Conservation (phyloP, 768 basidiomycete genomes). For the Lactarius indigo region DNA sequence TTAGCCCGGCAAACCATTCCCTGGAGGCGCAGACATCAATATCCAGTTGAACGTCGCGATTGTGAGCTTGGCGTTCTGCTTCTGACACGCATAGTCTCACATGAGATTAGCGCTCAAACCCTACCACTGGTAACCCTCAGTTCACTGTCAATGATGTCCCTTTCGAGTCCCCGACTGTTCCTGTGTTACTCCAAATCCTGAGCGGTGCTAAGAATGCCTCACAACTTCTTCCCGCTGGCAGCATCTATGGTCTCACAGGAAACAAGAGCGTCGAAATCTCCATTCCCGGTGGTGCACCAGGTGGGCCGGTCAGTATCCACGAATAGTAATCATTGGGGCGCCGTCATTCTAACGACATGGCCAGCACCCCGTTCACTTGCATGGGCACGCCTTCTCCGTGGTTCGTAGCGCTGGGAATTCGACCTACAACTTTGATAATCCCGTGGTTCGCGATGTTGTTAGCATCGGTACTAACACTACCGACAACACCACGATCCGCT, state of each 20-base stretch:
- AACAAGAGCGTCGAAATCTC: not conserved
- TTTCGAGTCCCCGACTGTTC: not conserved
- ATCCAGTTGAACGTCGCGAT: not conserved
- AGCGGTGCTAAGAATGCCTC: not conserved
- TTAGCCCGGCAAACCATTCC: not conserved
- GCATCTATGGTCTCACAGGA: not conserved
- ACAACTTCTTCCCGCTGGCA: not conserved
- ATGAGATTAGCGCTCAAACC: not conserved
- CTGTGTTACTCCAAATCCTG: not conserved
- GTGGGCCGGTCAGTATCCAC: not conserved
- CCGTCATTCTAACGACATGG: not conserved
- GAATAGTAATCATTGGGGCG: not conserved
- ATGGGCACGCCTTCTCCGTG: not conserved
- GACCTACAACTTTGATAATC: not conserved
- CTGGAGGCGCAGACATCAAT: constrained; percentile 2
- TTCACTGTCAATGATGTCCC: not conserved
- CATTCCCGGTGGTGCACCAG: not conserved
- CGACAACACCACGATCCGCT: not conserved
- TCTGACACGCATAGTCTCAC: not conserved
- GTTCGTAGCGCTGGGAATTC: not conserved
- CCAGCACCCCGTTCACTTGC: not conserved
- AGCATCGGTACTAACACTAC: not conserved
- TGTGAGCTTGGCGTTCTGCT: not conserved
- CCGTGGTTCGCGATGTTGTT: not conserved
- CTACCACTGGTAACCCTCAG: not conserved